phyloP scores from a whole-genome alignment of 139 green algal genomes.

The Chlorella ohadii region DNA sequence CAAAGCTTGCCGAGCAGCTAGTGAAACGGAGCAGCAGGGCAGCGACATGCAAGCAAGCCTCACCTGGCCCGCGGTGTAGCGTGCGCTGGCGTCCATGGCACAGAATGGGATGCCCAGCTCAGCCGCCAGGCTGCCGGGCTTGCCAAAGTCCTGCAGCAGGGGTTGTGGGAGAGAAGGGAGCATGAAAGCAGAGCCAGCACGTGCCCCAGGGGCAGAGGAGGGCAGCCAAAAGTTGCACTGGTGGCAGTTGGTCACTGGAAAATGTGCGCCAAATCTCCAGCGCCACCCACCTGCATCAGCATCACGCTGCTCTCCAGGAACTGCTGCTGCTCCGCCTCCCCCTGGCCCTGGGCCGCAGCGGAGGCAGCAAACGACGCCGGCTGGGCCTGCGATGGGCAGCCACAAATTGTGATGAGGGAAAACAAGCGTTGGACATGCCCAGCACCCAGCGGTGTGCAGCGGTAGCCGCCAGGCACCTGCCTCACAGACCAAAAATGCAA shows the following conservation, averaged over 20 bases:
- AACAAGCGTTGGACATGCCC: too few species aligned
- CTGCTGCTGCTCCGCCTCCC: not conserved
- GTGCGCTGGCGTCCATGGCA: not conserved
- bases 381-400: not conserved
- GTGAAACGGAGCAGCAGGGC: not conserved
- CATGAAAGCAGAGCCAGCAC: too few species aligned
- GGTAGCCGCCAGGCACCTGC: too few species aligned
- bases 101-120: constrained; percentile 17
- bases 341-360: not conserved
- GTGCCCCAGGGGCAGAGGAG: too few species aligned
- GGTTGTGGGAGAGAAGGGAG: not conserved
- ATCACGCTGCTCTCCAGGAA: not conserved
- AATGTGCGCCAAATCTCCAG: too few species aligned
- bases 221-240: too few species aligned
- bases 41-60: not conserved
- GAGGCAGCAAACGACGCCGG: not conserved
- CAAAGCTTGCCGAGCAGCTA: too few species aligned
- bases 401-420: too few species aligned
- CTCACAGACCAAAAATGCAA: too few species aligned
- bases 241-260: too few species aligned
- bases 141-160: constrained; percentile 24
- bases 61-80: not conserved
- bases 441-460: too few species aligned
- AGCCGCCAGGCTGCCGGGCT: constrained; percentile 8
- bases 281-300: not conserved